Percentiles rank a stretch among this genome's conserved stretches.
phyloP scores from a whole-genome alignment of 139 green algal genomes.

The Chlorella sp. region DNA sequence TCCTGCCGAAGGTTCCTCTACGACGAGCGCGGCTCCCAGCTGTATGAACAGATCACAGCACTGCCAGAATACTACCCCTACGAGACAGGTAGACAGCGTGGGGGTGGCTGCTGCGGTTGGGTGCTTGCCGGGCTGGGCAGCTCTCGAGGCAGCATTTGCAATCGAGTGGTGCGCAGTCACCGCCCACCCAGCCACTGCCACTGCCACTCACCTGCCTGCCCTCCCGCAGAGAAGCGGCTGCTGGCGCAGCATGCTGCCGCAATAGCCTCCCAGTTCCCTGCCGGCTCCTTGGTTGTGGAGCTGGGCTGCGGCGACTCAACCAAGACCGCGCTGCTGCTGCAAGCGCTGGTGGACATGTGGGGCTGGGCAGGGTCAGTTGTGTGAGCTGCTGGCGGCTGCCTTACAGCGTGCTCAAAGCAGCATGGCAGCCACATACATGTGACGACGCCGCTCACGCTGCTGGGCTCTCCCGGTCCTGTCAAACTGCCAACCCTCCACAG shows the following conservation, averaged over 20 bases:
- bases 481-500: neutral
- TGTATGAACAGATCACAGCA: constrained; percentile 29
- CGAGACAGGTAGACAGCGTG: neutral
- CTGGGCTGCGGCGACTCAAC: constrained; percentile 57
- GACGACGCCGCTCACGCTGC: no score
- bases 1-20: constrained; percentile 32
- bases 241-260: constrained; percentile 38
- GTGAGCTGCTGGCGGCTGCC: neutral
- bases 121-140: no score
- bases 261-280: constrained; percentile 49
- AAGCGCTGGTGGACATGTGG: constrained; percentile 29
- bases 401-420: neutral
- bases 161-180: neutral
- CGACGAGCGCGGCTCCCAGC: constrained; percentile 27
- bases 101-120: neutral
- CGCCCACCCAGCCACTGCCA: neutral
- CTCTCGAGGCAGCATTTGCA: no score
- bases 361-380: neutral
- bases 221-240: constrained; percentile 16
- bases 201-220: neutral
- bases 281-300: constrained; percentile 55
- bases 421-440: neutral
- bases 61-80: constrained; percentile 45
- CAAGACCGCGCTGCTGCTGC: constrained; percentile 62
- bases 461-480: no score